Base-by-base conservation (phyloP, 2,329 filamentous ascomycete species). In the Xylaria sp. region DNA sequence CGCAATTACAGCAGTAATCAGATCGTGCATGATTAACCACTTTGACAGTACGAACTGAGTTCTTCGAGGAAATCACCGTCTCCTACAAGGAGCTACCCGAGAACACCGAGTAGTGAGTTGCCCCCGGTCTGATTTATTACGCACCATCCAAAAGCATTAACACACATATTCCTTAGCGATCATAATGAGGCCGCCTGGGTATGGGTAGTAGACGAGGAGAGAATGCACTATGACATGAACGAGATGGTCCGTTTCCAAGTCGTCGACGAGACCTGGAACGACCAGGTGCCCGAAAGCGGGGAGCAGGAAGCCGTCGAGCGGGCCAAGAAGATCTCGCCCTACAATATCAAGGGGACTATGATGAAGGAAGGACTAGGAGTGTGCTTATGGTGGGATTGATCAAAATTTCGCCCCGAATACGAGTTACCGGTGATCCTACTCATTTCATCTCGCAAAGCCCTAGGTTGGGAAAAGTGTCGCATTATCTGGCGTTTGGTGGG, bases 21-120 rank as follows among this genome's bases (percentile, higher is more conserved):
- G 1, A 3, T 12, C 2, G 13, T n/a, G 32, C 13, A 67, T 67
- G 23, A 7, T 48, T 68, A 28, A 71, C 48, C 45, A 30, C 8
- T n/a, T 34, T 10, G 30, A 58, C 32, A 91, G 89, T 98, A 67
- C 89, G 90, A 57, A 91, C 94, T 4, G 93, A 97, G 70, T 99
- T 99, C 79, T 99, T 97, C 74, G 92, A 95, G 74, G 94, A 98
- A 71, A 93, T 99, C 36, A 91, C 93, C 67, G 89, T 98, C 70
- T 93, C 87, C 0, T 89, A 87, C 41, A 86, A 89, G 63, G 89
- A 93, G 71, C 85, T 97, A 4, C 92, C 94, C 45, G 88, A 92
- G 32, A 89, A 89, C n/a, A 89, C 90, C 30, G 86, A 88, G 77
- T 97, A 93, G 91, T 94, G 81, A 81, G 90, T 82, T 30, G 36